Evolutionary conservation across 2,329 filamentous ascomycete species (phyloP), one percentile per base, ranked within the genome.

Genomic region (Bipolaris sorokiniana): DNA sequence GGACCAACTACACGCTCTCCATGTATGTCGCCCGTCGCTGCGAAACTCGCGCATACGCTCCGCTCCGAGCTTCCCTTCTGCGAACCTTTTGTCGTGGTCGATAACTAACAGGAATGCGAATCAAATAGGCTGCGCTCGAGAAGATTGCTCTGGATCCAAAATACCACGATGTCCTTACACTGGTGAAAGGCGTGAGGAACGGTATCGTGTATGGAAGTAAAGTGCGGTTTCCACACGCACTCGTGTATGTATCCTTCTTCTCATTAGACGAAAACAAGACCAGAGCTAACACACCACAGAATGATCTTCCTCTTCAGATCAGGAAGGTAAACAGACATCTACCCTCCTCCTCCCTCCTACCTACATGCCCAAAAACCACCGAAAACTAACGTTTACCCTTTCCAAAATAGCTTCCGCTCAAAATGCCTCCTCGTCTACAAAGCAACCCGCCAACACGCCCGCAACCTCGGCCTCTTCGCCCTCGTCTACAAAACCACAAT

Each of bases 221-320:
- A 86, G 92, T 99, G 78, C 93, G 95, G 63, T 98, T 99, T 81
- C 95, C 95, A 64, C 95, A 99, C 81, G 95, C 95, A 59, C 85
- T 99, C 67, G 95, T 99, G 84, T 88, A 82, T 62, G 81, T 67
- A 38, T 7, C 18, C 7, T 31, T 45, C 15, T 5, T 22, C n/a
- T 1, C 41, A 16, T 0, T 18, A 1, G 6, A 7, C 6, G 9
- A 7, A 2, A 20, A 16, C 5, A 34, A n/a, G 11, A n/a, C 3
- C 31, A 54, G n/a, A 9, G 38, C 54, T 62, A 44, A 63, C 20
- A 26, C 5, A 20, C 44, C 48, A 54, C 45, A 92, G 90, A 49
- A 99, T 99, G 94, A 92, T 97, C 66, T 90, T 98, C 68, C 86
- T 99, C 66, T 99, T 99, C 82, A 91, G 95, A 67, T 92, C 90